Conservation (phyloP, 192 early-diverging fungal genomes). For the Pilaira anomala region DNA sequence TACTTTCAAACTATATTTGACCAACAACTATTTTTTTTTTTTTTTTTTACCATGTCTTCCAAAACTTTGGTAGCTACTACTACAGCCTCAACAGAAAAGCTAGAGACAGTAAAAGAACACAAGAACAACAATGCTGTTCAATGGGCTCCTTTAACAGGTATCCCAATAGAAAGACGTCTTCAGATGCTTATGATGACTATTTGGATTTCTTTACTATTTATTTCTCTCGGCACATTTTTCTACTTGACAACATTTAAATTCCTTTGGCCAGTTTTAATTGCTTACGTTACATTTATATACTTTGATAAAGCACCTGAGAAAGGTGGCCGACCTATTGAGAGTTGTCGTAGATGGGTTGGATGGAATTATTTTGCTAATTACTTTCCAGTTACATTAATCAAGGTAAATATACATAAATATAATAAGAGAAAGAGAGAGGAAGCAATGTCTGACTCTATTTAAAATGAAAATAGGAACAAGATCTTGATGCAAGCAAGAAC, state of each 20-base stretch:
- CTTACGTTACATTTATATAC: slow-evolving; percentile 75
- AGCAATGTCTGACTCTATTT: background rate
- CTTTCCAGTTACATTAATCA: slow-evolving; percentile 76
- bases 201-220: slow-evolving; percentile 60
- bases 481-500: slow-evolving; percentile 77
- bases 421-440: no score
- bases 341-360: slow-evolving; percentile 45
- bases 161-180: slow-evolving; percentile 63
- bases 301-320: slow-evolving; percentile 75
- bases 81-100: no score
- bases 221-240: slow-evolving; percentile 57
- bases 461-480: slow-evolving; percentile 52
- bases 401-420: slow-evolving; percentile 39
- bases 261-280: slow-evolving; percentile 58
- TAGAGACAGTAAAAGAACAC: background rate
- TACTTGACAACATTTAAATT: slow-evolving; percentile 52
- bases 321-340: slow-evolving; percentile 65
- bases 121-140: slow-evolving; percentile 17
- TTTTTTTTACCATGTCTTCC: no score
- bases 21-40: no score
- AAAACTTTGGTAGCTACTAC: no score
- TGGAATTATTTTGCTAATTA: slow-evolving; percentile 83
- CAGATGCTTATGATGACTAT: slow-evolving; percentile 63
- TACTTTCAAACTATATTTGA: no score
- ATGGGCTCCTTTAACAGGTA: slow-evolving; percentile 58